These are phyloP conservation scores for Pestalotiopsis sp. DNA, from an alignment of 2,329 filamentous ascomycete species.

Conservation along the genomic window DNA sequence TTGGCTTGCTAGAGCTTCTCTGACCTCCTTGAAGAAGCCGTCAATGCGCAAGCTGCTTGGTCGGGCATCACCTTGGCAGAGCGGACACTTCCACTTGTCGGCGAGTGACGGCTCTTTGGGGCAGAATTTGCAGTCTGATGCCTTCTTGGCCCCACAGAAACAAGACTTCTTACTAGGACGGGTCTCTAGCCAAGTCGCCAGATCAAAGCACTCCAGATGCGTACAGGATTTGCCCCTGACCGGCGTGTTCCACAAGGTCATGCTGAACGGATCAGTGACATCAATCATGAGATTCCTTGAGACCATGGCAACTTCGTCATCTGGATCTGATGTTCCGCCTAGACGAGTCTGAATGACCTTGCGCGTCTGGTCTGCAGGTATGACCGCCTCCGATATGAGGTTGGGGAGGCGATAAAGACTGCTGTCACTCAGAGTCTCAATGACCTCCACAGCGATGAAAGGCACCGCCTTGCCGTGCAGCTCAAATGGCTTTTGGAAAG, in stretches of 20 bases:
- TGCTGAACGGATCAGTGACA: slow-evolving; percentile 69
- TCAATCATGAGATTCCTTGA: slow-evolving; percentile 62
- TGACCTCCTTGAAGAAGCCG: slow-evolving; percentile 69
- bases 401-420: slow-evolving; percentile 43
- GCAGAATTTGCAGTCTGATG: slow-evolving; percentile 38
- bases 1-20: slow-evolving; percentile 51
- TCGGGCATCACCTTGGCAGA: slow-evolving; percentile 77
- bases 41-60: slow-evolving; percentile 74
- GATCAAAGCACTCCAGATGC: slow-evolving; percentile 89
- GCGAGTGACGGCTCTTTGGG: slow-evolving; percentile 54
- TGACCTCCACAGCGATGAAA: slow-evolving; percentile 69
- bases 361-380: slow-evolving; percentile 52
- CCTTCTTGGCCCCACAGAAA: slow-evolving; percentile 35
- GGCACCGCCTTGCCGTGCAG: slow-evolving; percentile 41
- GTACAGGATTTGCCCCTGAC: slow-evolving; percentile 70
- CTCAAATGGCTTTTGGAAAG: slow-evolving; percentile 18
- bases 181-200: slow-evolving; percentile 77
- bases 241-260: slow-evolving; percentile 68
- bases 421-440: slow-evolving; percentile 58
- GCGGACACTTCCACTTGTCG: slow-evolving; percentile 85
- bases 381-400: slow-evolving; percentile 30
- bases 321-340: slow-evolving; percentile 31
- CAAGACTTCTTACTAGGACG: slow-evolving; percentile 50
- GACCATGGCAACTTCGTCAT: slow-evolving; percentile 65
- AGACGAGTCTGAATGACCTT: slow-evolving; percentile 57